phyloP scores from a whole-genome alignment of 2,329 filamentous ascomycete species.

The Fonsecaea nubica region DNA sequence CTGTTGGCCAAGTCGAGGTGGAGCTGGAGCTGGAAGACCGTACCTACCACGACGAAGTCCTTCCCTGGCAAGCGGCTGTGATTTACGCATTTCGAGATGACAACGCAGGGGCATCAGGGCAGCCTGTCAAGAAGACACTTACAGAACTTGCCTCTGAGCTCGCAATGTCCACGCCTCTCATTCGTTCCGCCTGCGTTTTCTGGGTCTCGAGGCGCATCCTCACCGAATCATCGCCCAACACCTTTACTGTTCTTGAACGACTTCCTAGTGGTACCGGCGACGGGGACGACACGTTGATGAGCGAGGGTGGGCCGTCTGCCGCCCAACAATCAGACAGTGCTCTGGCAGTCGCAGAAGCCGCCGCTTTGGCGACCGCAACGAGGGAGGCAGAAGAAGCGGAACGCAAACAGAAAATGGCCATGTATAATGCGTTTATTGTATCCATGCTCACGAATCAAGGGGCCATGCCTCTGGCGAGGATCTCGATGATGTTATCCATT shows the following conservation, averaged over 20 bases:
- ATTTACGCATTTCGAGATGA: slow-evolving; percentile 77
- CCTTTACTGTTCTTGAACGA: slow-evolving; percentile 64
- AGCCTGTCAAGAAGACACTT: slow-evolving; percentile 48
- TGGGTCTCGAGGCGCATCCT: slow-evolving; percentile 67
- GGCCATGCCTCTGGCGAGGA: slow-evolving; percentile 79
- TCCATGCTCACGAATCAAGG: slow-evolving; percentile 95
- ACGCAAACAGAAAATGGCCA: slow-evolving; percentile 70
- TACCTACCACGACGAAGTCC: slow-evolving; percentile 70
- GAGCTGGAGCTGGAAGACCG: slow-evolving; percentile 85
- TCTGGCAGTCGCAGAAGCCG: slow-evolving; percentile 45
- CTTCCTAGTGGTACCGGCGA: slow-evolving; percentile 47
- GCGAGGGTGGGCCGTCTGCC: slow-evolving; percentile 30
- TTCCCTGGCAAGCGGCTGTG: slow-evolving; percentile 84
- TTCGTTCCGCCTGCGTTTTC: slow-evolving; percentile 66
- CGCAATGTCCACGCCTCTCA: slow-evolving; percentile 62
- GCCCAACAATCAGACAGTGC: slow-evolving; percentile 27
- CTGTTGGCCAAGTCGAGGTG: slow-evolving; percentile 78
- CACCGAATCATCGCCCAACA: slow-evolving; percentile 52
- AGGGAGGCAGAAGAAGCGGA: slow-evolving; percentile 61
- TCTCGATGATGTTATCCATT: slow-evolving; percentile 95
- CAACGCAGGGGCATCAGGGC: slow-evolving; percentile 44
- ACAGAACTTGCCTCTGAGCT: slow-evolving; percentile 57
- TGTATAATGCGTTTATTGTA: slow-evolving; percentile 91
- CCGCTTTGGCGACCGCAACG: slow-evolving; percentile 51
- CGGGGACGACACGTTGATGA: slow-evolving; percentile 34